Conservation (phyloP, 2,329 filamentous ascomycete genomes). For the Malbranchea zuffiana region DNA sequence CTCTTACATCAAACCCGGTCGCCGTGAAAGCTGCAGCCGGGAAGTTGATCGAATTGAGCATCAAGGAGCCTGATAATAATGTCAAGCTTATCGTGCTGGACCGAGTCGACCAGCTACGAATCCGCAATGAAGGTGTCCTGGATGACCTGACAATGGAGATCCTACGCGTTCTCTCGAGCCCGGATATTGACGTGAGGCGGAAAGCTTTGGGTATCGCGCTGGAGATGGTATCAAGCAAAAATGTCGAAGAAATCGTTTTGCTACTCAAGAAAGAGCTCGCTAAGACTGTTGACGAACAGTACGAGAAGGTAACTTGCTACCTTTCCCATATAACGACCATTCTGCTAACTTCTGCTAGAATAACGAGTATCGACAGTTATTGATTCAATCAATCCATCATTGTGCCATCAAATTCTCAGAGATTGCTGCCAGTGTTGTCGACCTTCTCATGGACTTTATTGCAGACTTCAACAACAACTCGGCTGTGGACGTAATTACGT, state of each 20-base stretch:
- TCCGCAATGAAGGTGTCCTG: slow-evolving; percentile 79
- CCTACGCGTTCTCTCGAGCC: slow-evolving; percentile 82
- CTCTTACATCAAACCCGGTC: slow-evolving; percentile 89
- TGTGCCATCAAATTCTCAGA: slow-evolving; percentile 99
- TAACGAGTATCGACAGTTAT: slow-evolving; percentile 80
- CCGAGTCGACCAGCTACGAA: slow-evolving; percentile 75
- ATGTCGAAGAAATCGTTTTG: slow-evolving; percentile 93
- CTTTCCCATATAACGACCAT: no score
- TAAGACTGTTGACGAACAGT: slow-evolving; percentile 96
- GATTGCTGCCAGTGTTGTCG: slow-evolving; percentile 91
- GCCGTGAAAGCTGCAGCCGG: slow-evolving; percentile 91
- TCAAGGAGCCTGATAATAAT: slow-evolving; percentile 98
- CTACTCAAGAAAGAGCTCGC: slow-evolving; percentile 93
- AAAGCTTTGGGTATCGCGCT: slow-evolving; percentile 84
- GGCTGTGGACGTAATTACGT: slow-evolving; percentile 93
- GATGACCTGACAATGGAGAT: slow-evolving; percentile 97
- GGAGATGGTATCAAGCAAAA: slow-evolving; percentile 98
- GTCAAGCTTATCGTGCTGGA: slow-evolving; percentile 97
- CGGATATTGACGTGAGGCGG: slow-evolving; percentile 87
- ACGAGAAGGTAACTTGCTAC: slow-evolving; percentile 59
- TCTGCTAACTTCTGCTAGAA: no score
- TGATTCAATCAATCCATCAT: slow-evolving; percentile 95
- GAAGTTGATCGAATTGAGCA: slow-evolving; percentile 94
- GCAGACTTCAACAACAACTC: slow-evolving; percentile 96
- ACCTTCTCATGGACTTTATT: slow-evolving; percentile 97